Evolutionary conservation across 306 rosid genomes (phyloP).

Genomic region (Mucuna pruriens): DNA sequence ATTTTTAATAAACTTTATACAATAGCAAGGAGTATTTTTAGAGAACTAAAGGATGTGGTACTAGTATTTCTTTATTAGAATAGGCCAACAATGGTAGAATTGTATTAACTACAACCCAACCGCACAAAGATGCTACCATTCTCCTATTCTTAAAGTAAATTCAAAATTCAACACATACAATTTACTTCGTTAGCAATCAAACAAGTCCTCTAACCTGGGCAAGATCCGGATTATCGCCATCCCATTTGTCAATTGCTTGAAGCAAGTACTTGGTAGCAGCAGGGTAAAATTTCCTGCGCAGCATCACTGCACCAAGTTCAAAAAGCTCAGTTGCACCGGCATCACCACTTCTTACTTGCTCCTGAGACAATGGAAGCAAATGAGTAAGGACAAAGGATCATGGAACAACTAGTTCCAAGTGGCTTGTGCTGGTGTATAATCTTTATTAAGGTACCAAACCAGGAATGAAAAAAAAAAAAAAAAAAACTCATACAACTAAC

Average conservation of each 20-base stretch:
- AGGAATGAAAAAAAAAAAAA: background rate
- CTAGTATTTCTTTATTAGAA: background rate
- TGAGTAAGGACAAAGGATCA: background rate
- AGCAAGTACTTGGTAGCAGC: conserved; percentile 89
- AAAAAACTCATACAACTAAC: background rate
- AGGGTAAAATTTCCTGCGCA: conserved; percentile 92
- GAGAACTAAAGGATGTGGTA: background rate
- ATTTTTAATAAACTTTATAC: background rate
- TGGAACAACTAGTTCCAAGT: conserved; percentile 18
- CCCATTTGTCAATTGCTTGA: conserved; percentile 97
- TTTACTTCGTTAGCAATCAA: conserved; percentile 21
- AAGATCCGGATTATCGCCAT: conserved; percentile 92
- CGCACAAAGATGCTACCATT: background rate
- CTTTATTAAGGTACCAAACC: conserved; percentile 8
- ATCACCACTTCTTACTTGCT: conserved; percentile 96
- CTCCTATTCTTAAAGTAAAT: conserved; percentile 5
- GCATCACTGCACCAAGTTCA: conserved; percentile 99
- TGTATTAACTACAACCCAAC: background rate
- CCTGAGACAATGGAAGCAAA: conserved; percentile 57
- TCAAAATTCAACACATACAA: background rate
- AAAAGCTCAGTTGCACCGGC: conserved; percentile 88
- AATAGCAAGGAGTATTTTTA: background rate
- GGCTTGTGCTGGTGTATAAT: background rate
- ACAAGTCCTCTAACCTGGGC: conserved; percentile 71
- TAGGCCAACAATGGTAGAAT: background rate